Evolutionary conservation across 2,329 filamentous ascomycete species (phyloP), one percentile per base, ranked within the genome.

Genomic region (Cytospora piceae): DNA sequence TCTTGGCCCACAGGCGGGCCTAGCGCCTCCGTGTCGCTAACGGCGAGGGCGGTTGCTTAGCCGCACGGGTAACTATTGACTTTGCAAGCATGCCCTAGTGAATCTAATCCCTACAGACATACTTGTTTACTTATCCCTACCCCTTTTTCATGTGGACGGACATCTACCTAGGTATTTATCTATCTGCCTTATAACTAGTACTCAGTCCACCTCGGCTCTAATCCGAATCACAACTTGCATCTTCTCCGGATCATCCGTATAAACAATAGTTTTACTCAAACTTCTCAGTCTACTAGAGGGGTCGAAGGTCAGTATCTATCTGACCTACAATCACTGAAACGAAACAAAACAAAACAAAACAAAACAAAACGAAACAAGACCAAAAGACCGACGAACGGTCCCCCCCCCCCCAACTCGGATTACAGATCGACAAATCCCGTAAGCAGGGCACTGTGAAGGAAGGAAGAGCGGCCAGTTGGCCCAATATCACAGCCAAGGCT

Each of bases 241-340:
- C 20, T 15, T 42, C 39, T 42, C 39, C 39, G 39, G 39, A n/a
- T 20, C 20, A 42, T 7, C 17, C 39, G 17, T 20, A n/a, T n/a
- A n/a, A 42, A 42, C 8, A 20, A 7, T n/a, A 11, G 20, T n/a
- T 17, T 46, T 22, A 2, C 12, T n/a, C 42, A 17, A 20, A 6
- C 17, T 46, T 49, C 46, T 20, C 24, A 24, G 3, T 9, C n/a
- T 12, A 46, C 9, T 7, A n/a, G 11, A 42, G 17, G 2, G 6
- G 39, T 42, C 17, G 4, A n/a, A 42, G 39, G 39, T n/a, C 15
- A 17, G 15, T n/a, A 7, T 4, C 8, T 42, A n/a, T 5, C 3
- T n/a, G 17, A 42, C 39, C 52, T 31, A 51, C 52, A 27, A 20
- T 54, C 27, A 17, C 32, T 64, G 52, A 67, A 61, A 67, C 65